Percentiles rank a stretch among this genome's conserved stretches.
phyloP scores from a whole-genome alignment of 140 eudicot genomes.

The Oenanthe javanica region DNA sequence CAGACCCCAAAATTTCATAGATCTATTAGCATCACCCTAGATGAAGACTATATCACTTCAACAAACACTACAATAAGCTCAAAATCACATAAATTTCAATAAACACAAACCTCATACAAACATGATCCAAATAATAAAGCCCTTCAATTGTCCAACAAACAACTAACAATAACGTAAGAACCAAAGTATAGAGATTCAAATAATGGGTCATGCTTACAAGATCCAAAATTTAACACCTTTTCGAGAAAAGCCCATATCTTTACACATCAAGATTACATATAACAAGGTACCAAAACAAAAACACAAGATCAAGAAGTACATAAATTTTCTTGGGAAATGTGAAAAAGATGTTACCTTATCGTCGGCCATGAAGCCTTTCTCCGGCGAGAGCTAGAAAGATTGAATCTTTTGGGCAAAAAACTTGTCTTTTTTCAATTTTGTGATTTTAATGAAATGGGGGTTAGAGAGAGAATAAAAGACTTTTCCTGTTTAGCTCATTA shows the following conservation, averaged over 20 bases:
- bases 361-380: constrained; percentile 43
- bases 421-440: constrained; percentile 14
- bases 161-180: background rate
- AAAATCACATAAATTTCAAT: background rate
- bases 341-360: constrained; percentile 34
- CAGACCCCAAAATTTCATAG: background rate
- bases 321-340: background rate
- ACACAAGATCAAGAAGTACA: background rate
- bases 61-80: background rate
- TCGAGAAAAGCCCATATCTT: background rate
- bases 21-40: background rate
- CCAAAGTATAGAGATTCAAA: background rate
- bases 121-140: background rate
- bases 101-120: background rate
- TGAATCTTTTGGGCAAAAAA: constrained; percentile 2
- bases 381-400: constrained; percentile 23
- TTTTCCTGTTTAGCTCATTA: constrained; percentile 24
- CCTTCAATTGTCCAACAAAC: background rate
- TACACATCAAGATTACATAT: background rate
- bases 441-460: constrained; percentile 19
- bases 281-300: background rate
- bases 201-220: constrained; percentile 7
- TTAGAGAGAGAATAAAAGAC: constrained; percentile 9
- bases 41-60: background rate
- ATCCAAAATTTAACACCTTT: background rate